Percentiles rank a stretch among this genome's conserved stretches.
Conservation (phyloP, 2,329 filamentous ascomycete genomes). For the Dactylellina cionopaga region DNA sequence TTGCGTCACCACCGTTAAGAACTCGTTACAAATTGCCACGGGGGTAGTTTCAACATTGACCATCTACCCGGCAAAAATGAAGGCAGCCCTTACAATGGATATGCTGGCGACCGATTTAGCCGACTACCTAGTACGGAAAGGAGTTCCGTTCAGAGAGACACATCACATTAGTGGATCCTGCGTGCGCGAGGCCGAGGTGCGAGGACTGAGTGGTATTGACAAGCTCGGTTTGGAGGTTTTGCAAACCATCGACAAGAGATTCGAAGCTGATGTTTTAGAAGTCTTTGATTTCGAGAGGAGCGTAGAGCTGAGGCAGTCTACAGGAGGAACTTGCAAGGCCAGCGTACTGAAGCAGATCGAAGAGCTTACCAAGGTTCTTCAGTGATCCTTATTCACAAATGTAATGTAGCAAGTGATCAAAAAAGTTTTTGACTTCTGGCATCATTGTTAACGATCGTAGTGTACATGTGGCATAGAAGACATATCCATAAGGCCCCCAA, state of each 20-base stretch:
- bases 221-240: constrained; percentile 74
- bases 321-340: constrained; percentile 79
- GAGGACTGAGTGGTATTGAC: constrained; percentile 72
- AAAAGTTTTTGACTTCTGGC: background rate
- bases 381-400: no score
- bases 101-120: constrained; percentile 81
- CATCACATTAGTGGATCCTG: constrained; percentile 80
- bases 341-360: constrained; percentile 73
- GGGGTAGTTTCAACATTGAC: constrained; percentile 79
- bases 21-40: constrained; percentile 83
- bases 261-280: constrained; percentile 75
- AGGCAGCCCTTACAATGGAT: constrained; percentile 78
- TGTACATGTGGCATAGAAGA: no score
- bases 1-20: constrained; percentile 80
- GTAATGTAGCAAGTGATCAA: background rate
- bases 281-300: constrained; percentile 84
- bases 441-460: background rate
- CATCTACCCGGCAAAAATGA: constrained; percentile 78
- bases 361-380: constrained; percentile 59
- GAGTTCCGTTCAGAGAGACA: constrained; percentile 80
- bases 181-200: constrained; percentile 76
- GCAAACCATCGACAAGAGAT: constrained; percentile 73
- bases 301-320: constrained; percentile 80
- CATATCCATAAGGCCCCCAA: no score
- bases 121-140: constrained; percentile 72